These are phyloP conservation scores for Microcyclospora tardicrescens DNA, from an alignment of 2,329 filamentous ascomycete species.

Conservation along the genomic window DNA sequence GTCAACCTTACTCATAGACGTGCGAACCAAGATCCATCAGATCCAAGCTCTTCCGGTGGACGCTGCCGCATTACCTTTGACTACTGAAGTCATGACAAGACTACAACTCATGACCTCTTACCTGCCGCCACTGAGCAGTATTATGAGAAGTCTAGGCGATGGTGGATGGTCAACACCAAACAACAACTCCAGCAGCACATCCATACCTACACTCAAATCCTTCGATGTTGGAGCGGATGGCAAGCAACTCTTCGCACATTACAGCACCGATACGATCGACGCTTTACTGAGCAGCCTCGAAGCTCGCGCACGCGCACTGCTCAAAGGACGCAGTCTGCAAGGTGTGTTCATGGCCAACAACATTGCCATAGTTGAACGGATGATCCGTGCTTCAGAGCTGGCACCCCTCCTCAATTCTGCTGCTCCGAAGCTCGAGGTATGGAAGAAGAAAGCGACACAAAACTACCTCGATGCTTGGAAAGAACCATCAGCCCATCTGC, in stretches of 20 bases:
- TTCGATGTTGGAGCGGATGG: constrained; percentile 86
- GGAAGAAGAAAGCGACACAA: constrained; percentile 74
- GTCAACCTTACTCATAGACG: constrained; percentile 71
- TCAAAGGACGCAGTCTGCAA: constrained; percentile 65
- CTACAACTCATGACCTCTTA: constrained; percentile 81
- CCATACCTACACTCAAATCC: constrained; percentile 57
- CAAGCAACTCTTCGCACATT: constrained; percentile 75
- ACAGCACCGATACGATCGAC: constrained; percentile 81
- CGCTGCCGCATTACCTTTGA: constrained; percentile 63
- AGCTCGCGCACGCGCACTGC: constrained; percentile 54
- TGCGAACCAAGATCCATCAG: constrained; percentile 52
- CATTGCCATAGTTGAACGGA: constrained; percentile 69
- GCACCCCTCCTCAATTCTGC: constrained; percentile 46
- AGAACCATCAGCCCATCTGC: constrained; percentile 69
- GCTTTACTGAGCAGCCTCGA: constrained; percentile 63
- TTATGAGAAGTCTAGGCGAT: constrained; percentile 84
- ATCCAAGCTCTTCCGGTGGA: constrained; percentile 62
- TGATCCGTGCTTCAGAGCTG: constrained; percentile 71
- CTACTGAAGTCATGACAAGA: constrained; percentile 72
- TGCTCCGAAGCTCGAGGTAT: constrained; percentile 54
- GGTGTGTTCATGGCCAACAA: constrained; percentile 90
- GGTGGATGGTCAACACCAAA: constrained; percentile 63
- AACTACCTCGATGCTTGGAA: constrained; percentile 81
- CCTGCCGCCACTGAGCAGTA: constrained; percentile 69
- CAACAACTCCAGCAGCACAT: constrained; percentile 45